Percentiles rank a stretch among this genome's conserved stretches.
These are phyloP conservation scores for Haplosporangium gracile DNA, from an alignment of 192 early-diverging fungal species.

Conservation along the genomic window DNA sequence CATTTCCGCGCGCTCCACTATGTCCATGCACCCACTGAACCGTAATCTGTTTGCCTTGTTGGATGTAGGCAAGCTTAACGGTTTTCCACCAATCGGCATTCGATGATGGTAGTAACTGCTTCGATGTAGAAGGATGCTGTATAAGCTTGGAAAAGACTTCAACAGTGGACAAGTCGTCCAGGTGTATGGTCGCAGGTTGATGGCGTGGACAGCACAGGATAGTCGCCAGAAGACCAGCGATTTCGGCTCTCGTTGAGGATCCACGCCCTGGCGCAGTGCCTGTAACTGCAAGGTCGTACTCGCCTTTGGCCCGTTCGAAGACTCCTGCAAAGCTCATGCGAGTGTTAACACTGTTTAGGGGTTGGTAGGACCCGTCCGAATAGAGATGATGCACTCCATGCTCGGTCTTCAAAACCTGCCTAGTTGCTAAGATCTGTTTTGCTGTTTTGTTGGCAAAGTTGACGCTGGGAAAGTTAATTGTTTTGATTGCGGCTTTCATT, in stretches of 20 bases:
- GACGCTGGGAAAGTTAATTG: background rate
- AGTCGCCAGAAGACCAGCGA: background rate
- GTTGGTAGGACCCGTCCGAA: background rate
- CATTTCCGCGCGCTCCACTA: too few species aligned
- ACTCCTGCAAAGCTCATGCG: background rate
- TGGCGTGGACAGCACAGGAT: background rate
- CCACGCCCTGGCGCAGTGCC: background rate
- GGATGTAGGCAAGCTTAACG: too few species aligned
- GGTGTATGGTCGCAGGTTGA: background rate
- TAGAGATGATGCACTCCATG: background rate
- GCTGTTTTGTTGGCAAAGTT: background rate
- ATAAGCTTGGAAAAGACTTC: too few species aligned
- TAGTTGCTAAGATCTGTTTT: background rate
- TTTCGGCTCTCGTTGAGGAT: background rate
- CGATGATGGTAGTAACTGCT: too few species aligned
- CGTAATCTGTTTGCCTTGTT: too few species aligned
- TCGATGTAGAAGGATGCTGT: too few species aligned
- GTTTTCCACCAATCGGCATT: too few species aligned
- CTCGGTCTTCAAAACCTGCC: background rate
- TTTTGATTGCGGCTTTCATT: background rate
- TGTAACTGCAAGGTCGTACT: background rate
- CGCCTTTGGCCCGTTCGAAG: background rate
- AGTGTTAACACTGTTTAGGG: background rate
- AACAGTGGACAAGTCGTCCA: too few species aligned
- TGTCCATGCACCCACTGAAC: too few species aligned